phyloP scores from a whole-genome alignment of 2,329 filamentous ascomycete genomes.

The Claviceps quebecensis region DNA sequence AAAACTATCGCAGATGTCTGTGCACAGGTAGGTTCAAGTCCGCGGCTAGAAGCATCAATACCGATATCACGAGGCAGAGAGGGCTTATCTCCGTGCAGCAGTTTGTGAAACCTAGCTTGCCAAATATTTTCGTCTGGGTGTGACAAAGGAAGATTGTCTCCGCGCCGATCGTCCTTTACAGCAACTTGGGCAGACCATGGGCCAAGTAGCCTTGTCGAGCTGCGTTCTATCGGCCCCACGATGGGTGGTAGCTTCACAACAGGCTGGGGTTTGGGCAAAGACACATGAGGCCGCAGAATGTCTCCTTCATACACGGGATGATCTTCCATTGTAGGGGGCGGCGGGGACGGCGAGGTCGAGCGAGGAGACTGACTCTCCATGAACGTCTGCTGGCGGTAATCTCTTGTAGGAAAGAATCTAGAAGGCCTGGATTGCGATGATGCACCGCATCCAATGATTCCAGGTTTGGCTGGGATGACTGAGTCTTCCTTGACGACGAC shows the following conservation, averaged over 20 bases:
- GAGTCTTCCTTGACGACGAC: conserved; percentile 12
- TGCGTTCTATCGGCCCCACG: conserved; percentile 11
- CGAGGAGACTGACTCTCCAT: conserved; percentile 24
- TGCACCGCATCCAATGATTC: conserved; percentile 17
- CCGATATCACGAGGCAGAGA: conserved; percentile 43
- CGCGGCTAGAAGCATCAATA: conserved; percentile 55
- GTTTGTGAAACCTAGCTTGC: conserved; percentile 73
- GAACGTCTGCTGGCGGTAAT: conserved; percentile 28
- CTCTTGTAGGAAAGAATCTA: conserved; percentile 46
- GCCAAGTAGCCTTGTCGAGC: conserved; percentile 15
- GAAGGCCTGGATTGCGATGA: conserved; percentile 37
- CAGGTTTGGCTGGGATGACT: conserved; percentile 10
- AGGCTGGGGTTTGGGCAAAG: conserved; percentile 54
- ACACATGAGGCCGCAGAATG: conserved; percentile 50
- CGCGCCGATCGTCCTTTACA: conserved; percentile 17
- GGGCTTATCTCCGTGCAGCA: conserved; percentile 57
- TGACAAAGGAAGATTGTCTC: conserved; percentile 9
- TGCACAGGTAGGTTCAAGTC: conserved; percentile 39
- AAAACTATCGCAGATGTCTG: conserved; percentile 54
- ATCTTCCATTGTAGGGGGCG: conserved; percentile 54
- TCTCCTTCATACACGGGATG: conserved; percentile 64
- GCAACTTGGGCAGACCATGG: conserved; percentile 23
- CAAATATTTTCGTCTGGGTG: conserved; percentile 35
- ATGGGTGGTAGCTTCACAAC: conserved; percentile 68
- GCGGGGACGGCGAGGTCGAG: conserved; percentile 50